Evolutionary conservation across 2,329 filamentous ascomycete species (phyloP), one percentile per base, ranked within the genome.

Genomic region (Trichoderma atrobrunneum): DNA sequence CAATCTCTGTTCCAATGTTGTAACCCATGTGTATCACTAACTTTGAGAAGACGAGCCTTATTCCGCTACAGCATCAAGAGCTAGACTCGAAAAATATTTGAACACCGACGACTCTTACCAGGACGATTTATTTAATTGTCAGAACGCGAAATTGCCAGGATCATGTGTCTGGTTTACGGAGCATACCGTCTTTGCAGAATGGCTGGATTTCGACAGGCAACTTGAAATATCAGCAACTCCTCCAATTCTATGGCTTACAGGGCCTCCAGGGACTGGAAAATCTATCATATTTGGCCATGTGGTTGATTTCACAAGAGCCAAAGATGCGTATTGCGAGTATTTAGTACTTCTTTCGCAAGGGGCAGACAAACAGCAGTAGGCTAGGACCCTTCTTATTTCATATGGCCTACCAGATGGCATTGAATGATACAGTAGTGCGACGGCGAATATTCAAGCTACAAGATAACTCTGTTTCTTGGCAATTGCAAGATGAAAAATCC

Each of bases 141-240:
- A 26, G 12, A 30, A 65, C 3, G 39, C 54, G 6, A 64, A 36
- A 51, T 28, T 26, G 3, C 71, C 66, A 3, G 65, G 60, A 30
- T 59, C 71, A 1, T 72, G 71, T 32, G 66, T 26, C 10, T 72
- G 71, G 71, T 18, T 72, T 21, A 70, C 71, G 4, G 57, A 72
- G 26, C 34, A 24, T 12, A 16, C 26, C 3, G 21, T 11, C 8
- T 72, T 72, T 30, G 30, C 57, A 7, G 57, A 61, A 6, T 61
- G 57, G 57, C 61, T 34, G 6, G 5, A 59, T 36, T 24, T 70
- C 56, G 64, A 57, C 14, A 24, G 30, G 16, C 6, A n/a, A 18
- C n/a, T 10, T 4, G 39, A 43, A n/a, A 2, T 43, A 12, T 14
- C 43, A 11, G 21, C 12, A 16, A 48, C 71, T 11, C 26, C 57